phyloP scores from a whole-genome alignment of 805 yeast species.

The Debaryomyces castellii region DNA sequence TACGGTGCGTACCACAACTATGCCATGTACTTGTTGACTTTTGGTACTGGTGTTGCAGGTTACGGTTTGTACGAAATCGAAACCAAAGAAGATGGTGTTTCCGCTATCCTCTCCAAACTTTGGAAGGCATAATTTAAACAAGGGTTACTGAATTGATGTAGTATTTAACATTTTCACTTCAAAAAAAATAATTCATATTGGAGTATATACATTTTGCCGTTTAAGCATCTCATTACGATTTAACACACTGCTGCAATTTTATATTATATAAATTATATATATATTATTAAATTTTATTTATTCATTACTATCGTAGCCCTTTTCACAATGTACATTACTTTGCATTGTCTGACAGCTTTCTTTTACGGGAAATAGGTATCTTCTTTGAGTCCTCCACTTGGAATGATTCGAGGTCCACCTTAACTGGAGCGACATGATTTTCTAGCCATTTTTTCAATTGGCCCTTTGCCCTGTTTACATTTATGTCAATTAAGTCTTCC shows the following conservation, averaged over 20 bases:
- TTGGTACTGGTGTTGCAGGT: constrained; percentile 63
- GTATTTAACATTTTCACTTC: background rate
- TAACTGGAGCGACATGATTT: constrained; percentile 11
- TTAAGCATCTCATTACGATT: background rate
- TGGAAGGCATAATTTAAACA: constrained; percentile 32
- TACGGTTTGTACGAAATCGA: constrained; percentile 75
- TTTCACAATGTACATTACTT: background rate
- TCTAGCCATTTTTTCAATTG: constrained; percentile 24
- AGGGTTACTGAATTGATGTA: background rate
- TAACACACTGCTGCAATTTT: background rate
- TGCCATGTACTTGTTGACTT: constrained; percentile 58
- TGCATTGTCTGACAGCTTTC: constrained; percentile 10
- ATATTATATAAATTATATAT: background rate
- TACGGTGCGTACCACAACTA: constrained; percentile 62
- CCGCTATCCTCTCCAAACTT: constrained; percentile 43
- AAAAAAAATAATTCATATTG: background rate
- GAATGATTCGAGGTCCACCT: constrained; percentile 6
- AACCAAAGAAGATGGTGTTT: constrained; percentile 63
- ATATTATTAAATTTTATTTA: background rate
- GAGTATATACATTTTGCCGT: background rate
- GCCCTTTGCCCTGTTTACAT: constrained; percentile 15
- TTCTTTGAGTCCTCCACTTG: constrained; percentile 2
- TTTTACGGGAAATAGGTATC: constrained; percentile 6
- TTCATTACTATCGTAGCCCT: background rate
- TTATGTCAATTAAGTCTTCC: constrained; percentile 19